phyloP scores from a whole-genome alignment of 257 asterid species.

The Petrea volubilis region DNA sequence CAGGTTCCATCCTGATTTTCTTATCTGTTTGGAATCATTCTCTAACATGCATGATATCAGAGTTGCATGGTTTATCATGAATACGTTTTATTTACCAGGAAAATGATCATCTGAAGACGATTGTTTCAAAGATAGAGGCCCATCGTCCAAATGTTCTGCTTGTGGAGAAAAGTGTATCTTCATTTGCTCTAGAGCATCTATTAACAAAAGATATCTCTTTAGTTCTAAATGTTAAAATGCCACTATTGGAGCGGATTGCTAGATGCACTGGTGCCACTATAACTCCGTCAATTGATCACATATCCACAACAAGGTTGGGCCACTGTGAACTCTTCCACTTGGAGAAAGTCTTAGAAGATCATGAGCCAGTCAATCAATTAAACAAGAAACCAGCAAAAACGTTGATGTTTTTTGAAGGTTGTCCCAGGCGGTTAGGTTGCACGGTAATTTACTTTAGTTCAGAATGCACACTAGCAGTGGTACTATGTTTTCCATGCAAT shows the following conservation, averaged over 20 bases:
- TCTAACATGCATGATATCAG: slow-evolving; percentile 16
- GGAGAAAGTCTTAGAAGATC: slow-evolving; percentile 79
- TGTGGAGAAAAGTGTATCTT: slow-evolving; percentile 91
- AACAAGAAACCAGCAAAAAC: slow-evolving; percentile 82
- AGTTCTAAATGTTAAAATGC: slow-evolving; percentile 78
- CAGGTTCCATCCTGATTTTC: slow-evolving; percentile 52
- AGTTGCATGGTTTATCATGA: slow-evolving; percentile 17
- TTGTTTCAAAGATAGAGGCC: slow-evolving; percentile 85
- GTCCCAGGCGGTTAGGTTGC: slow-evolving; percentile 96
- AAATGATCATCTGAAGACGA: slow-evolving; percentile 74
- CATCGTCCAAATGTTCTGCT: slow-evolving; percentile 89
- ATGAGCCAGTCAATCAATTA: slow-evolving; percentile 64
- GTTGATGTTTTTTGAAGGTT: slow-evolving; percentile 93
- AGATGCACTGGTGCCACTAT: slow-evolving; percentile 88
- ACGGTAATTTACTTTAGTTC: slow-evolving; percentile 58
- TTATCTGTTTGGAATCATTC: background rate
- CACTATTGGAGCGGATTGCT: slow-evolving; percentile 80
- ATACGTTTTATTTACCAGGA: slow-evolving; percentile 51
- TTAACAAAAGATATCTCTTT: slow-evolving; percentile 89
- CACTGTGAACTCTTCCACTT: slow-evolving; percentile 83
- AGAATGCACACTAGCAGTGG: too few species aligned
- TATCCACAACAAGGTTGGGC: slow-evolving; percentile 72
- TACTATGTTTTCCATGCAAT: too few species aligned
- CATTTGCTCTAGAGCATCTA: slow-evolving; percentile 83
- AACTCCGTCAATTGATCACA: slow-evolving; percentile 77